These are phyloP conservation scores for Hanseniaspora sp. DNA, from an alignment of 1,139 yeast genomes.

Conservation along the genomic window DNA sequence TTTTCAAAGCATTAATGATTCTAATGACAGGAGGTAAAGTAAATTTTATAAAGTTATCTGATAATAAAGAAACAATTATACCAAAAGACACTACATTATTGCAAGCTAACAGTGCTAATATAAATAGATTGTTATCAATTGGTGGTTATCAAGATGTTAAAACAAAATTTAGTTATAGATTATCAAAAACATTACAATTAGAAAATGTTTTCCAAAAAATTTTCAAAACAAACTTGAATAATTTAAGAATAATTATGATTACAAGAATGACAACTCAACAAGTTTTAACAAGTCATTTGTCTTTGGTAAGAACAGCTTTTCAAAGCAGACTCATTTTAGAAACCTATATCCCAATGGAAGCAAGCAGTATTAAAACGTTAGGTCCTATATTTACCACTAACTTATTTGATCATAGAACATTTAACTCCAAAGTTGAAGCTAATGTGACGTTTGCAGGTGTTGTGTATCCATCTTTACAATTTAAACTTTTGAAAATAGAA, in stretches of 20 bases:
- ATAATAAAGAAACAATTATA: constrained; percentile 1
- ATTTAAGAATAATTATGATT: constrained; percentile 10
- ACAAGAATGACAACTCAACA: constrained; percentile 15
- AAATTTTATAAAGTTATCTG: constrained; percentile 18
- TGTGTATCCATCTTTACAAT: constrained; percentile 30
- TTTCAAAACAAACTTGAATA: constrained; percentile 19
- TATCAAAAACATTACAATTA: constrained; percentile 30
- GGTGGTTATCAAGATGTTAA: constrained; percentile 6
- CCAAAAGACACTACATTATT: constrained; percentile 22
- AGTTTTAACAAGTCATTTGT: constrained; percentile 32
- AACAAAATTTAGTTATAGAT: constrained; percentile 12
- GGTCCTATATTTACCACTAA: constrained; percentile 55
- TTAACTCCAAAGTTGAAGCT: constrained; percentile 26
- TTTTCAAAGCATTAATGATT: constrained; percentile 30
- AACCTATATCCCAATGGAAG: constrained; percentile 34
- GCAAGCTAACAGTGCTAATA: constrained; percentile 17
- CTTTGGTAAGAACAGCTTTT: constrained; percentile 37
- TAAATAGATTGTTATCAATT: constrained; percentile 8
- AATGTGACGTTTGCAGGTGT: constrained; percentile 30
- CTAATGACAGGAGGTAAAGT: constrained; percentile 32
- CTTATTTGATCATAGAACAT: constrained; percentile 49
- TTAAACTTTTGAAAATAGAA: constrained; percentile 36
- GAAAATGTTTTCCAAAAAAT: constrained; percentile 21
- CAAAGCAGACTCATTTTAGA: constrained; percentile 47
- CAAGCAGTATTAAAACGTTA: constrained; percentile 21